phyloP scores from a whole-genome alignment of 2,329 filamentous ascomycete species.

The Mycocentrospora acerina region DNA sequence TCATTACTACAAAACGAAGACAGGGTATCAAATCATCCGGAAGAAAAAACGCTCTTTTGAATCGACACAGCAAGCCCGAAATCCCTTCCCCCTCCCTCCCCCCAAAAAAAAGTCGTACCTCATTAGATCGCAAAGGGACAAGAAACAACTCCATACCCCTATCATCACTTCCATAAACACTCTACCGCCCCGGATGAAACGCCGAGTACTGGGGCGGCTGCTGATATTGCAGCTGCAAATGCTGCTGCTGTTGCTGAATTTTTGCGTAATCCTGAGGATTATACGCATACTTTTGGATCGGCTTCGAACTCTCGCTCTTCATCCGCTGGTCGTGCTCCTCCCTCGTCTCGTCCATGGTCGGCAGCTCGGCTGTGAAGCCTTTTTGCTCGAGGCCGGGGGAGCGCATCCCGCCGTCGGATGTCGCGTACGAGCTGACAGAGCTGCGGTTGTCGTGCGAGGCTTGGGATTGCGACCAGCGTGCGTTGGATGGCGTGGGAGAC shows the following conservation, averaged over 20 bases:
- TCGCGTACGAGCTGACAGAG: slow-evolving; percentile 29
- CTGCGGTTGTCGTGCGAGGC: slow-evolving; percentile 29
- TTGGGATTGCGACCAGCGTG: slow-evolving; percentile 34
- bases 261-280: slow-evolving; percentile 39
- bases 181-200: slow-evolving; percentile 9
- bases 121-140: too few relatives aligned
- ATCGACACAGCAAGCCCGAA: too few relatives aligned
- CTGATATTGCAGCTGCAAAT: slow-evolving; percentile 5
- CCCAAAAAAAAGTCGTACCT: too few relatives aligned
- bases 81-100: too few relatives aligned
- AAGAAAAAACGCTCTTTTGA: too few relatives aligned
- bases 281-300: slow-evolving; percentile 31
- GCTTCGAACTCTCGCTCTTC: slow-evolving; percentile 15
- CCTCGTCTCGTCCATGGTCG: slow-evolving; percentile 38
- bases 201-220: slow-evolving; percentile 19
- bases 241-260: slow-evolving; percentile 7
- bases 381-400: slow-evolving; percentile 38
- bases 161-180: neutral
- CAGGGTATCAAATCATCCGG: too few relatives aligned
- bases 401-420: slow-evolving; percentile 38
- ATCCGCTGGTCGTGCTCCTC: slow-evolving; percentile 32
- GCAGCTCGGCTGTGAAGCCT: slow-evolving; percentile 35
- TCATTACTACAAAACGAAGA: too few relatives aligned
- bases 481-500: slow-evolving; percentile 31
- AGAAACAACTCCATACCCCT: neutral